phyloP scores from a whole-genome alignment of 2,329 filamentous ascomycete genomes.

The Sodiomyces alkalinus region DNA sequence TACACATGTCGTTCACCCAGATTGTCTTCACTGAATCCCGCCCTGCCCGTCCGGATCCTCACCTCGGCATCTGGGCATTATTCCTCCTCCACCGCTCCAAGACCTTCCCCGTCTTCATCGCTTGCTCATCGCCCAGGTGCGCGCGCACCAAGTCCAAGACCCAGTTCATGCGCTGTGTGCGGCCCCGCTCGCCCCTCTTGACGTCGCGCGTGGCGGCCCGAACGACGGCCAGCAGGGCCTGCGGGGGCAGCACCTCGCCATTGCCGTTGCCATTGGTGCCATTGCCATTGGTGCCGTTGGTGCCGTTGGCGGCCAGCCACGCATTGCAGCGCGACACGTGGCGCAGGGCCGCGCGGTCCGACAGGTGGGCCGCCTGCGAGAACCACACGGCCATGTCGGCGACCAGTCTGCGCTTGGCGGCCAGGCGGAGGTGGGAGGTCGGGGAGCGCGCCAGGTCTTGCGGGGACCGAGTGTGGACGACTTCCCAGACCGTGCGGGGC shows the following conservation, averaged over 20 bases:
- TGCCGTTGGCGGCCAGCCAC: conserved; percentile 4
- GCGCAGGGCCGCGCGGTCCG: conserved; percentile 1
- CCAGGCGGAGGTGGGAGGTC: background rate
- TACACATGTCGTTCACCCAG: too few relatives aligned
- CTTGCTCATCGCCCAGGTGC: conserved; percentile 9
- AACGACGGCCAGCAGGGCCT: conserved; percentile 13
- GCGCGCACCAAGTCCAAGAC: conserved; percentile 13
- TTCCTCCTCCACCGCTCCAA: conserved; percentile 1
- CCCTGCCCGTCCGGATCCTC: too few relatives aligned
- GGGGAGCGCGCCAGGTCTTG: background rate
- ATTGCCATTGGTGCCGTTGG: conserved; percentile 7
- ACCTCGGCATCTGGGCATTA: too few relatives aligned
- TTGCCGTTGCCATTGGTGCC: conserved; percentile 10
- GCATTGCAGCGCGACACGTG: conserved; percentile 3
- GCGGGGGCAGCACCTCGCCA: conserved; percentile 10
- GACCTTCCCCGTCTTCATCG: conserved; percentile 6
- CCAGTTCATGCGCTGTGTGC: conserved; percentile 15
- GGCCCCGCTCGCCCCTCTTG: conserved; percentile 16
- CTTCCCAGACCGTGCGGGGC: conserved; percentile 12
- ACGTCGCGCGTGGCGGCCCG: conserved; percentile 17
- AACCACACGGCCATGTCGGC: conserved; percentile 16
- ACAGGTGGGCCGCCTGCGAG: conserved; percentile 12
- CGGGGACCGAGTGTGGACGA: conserved; percentile 9
- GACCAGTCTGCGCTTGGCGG: conserved; percentile 14
- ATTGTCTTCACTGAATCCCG: too few relatives aligned